Percentiles rank a stretch among this genome's conserved stretches.
These are phyloP conservation scores for Myxozyma kluyveri DNA, from an alignment of 805 yeast genomes.

Conservation along the genomic window DNA sequence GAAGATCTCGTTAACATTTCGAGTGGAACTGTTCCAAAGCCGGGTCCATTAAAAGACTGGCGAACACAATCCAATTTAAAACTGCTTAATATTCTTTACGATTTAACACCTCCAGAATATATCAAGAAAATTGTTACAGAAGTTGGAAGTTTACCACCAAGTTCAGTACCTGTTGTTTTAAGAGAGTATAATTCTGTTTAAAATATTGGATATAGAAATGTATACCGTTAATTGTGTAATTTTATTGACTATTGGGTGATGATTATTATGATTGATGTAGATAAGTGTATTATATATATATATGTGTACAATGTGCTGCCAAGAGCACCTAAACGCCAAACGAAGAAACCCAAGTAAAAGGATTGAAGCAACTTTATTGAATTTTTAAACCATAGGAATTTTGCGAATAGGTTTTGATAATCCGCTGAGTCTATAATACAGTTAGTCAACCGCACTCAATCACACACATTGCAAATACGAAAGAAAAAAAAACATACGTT, in stretches of 20 bases:
- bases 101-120: conserved; percentile 88
- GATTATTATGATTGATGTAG: not conserved
- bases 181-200: conserved; percentile 72
- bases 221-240: not conserved
- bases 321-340: not conserved
- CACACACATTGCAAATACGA: not conserved
- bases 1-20: conserved; percentile 37
- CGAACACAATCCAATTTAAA: conserved; percentile 47
- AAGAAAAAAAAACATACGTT: not conserved
- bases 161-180: conserved; percentile 95
- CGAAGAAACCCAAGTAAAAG: too few species aligned
- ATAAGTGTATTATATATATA: not conserved
- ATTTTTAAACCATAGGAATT: not conserved
- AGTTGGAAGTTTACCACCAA: conserved; percentile 93
- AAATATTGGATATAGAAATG: not conserved
- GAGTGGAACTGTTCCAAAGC: conserved; percentile 28
- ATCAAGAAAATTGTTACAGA: conserved; percentile 95
- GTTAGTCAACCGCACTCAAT: not conserved
- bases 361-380: too few species aligned
- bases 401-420: not conserved
- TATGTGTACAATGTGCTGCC: not conserved
- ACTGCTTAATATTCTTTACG: conserved; percentile 83
- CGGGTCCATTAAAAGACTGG: conserved; percentile 31
- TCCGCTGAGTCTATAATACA: not conserved
- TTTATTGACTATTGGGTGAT: not conserved